Percentiles rank a stretch among this genome's conserved stretches.
phyloP scores from a whole-genome alignment of 2,329 filamentous ascomycete genomes.

The Xylaria sp. region DNA sequence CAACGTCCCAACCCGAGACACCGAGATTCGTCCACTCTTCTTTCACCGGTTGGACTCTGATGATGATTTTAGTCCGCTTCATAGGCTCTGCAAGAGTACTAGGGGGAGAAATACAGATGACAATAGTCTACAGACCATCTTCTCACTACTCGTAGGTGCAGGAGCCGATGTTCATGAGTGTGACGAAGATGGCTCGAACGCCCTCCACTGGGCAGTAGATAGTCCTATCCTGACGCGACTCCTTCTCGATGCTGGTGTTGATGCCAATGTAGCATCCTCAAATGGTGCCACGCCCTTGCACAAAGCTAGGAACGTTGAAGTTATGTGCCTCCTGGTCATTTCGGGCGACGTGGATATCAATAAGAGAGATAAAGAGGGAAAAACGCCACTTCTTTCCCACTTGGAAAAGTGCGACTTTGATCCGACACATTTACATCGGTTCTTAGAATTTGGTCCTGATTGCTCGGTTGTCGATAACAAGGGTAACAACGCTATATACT shows the following conservation, averaged over 20 bases:
- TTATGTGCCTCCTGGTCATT: slow-evolving; percentile 9
- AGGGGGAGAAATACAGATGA: background rate
- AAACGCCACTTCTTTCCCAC: slow-evolving; percentile 13
- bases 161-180: slow-evolving; percentile 11
- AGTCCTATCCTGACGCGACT: slow-evolving; percentile 16
- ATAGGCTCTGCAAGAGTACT: background rate
- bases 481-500: slow-evolving; percentile 9
- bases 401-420: background rate
- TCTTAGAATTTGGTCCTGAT: slow-evolving; percentile 20
- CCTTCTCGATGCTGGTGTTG: slow-evolving; percentile 22
- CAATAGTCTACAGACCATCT: background rate
- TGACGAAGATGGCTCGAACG: slow-evolving; percentile 12
- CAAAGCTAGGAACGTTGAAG: slow-evolving; percentile 10
- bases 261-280: slow-evolving; percentile 9
- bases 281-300: slow-evolving; percentile 20
- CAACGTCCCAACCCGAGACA: background rate
- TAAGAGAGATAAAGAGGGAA: slow-evolving; percentile 11
- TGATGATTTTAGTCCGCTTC: slow-evolving; percentile 3
- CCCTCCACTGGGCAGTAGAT: slow-evolving; percentile 20
- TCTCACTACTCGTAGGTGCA: slow-evolving; percentile 15
- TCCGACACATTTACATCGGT: background rate
- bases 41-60: background rate
- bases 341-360: slow-evolving; percentile 13
- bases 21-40: background rate
- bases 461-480: slow-evolving; percentile 17